These are phyloP conservation scores for Exophiala calicioides DNA, from an alignment of 2,329 filamentous ascomycete species.

Conservation along the genomic window DNA sequence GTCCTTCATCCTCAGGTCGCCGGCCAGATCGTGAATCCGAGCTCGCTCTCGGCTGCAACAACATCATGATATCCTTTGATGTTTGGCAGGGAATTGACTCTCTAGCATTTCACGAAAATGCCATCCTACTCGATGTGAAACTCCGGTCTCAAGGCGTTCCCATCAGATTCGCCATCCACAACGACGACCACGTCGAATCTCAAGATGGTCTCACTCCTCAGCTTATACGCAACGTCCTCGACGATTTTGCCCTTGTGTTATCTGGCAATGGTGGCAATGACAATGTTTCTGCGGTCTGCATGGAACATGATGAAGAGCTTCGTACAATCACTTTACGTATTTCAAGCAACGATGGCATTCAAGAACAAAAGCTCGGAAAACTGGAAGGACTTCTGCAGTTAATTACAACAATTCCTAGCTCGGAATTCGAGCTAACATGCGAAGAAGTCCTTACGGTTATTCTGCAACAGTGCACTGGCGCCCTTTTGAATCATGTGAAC, in stretches of 20 bases:
- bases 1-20: no score
- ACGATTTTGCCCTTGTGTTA: conserved; percentile 10
- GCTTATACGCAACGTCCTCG: conserved; percentile 2
- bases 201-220: no score
- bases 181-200: no score
- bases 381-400: no score
- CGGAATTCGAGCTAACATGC: no score
- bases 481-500: not conserved
- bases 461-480: not conserved
- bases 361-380: no score
- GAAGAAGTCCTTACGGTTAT: no score
- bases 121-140: conserved; percentile 11
- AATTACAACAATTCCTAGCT: no score
- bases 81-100: conserved; percentile 6
- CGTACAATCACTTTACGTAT: no score
- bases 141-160: conserved; percentile 4
- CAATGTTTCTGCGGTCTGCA: conserved; percentile 9
- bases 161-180: conserved; percentile 1
- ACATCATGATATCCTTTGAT: conserved; percentile 33
- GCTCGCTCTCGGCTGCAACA: no score
- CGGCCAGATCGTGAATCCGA: no score
- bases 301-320: conserved; percentile 8
- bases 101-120: conserved; percentile 12
- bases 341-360: no score
- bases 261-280: conserved; percentile 6